Base-by-base conservation (phyloP, 306 rosid species). In the Cicer bijugum region DNA sequence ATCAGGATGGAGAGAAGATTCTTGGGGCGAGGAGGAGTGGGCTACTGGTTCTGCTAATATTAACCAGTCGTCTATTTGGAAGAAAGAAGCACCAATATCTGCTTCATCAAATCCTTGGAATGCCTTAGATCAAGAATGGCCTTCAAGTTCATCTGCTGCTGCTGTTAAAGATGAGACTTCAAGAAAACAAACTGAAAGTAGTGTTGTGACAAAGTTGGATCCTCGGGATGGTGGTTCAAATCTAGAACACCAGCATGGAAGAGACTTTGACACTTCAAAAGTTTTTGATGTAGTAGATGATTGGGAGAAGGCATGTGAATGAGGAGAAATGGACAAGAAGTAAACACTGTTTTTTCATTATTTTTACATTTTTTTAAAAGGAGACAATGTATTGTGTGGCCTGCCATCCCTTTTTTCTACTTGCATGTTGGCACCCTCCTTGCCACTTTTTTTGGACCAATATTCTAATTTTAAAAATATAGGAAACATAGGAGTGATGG, bases 261-360 rank as follows among this genome's bases (percentile, higher is more conserved):
- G 69, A 61, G 72, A 40, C 60, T 57, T 66, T 1, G 59, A 68
- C 37, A 76, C 45, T 59, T 33, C 77, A 43, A 87, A 88, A 57
- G 80, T 10, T 67, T 85, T 83, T 71, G 96, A 89, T 74, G 97
- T 84, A 78, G 88, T 84, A 12, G 97, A 93, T 77, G 98, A 93
- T 75, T 93, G 97, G 98, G 98, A 93, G 86, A 79, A 85, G 80
- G 96, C 97, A 74, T 89, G 69, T 74, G 93, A 87, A 47, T 86
- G 70, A 78, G 40, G 4, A 66, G 62, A 6, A 43, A 33, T 59
- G 55, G 60, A 46, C 50, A 51, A 68, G 56, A 43, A 63, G 65
- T 56, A 10, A 74, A 17, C 20, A 8, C 20, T 1, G 17, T 39
- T 38, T 1, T 35, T 46, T 19, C 33, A 2, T 8, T 40, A 8